A percentile compares a stretch with the other conserved stretches of the same genome.
phyloP scores from a whole-genome alignment of 2,329 filamentous ascomycete genomes.

The Grosmannia clavigera region DNA sequence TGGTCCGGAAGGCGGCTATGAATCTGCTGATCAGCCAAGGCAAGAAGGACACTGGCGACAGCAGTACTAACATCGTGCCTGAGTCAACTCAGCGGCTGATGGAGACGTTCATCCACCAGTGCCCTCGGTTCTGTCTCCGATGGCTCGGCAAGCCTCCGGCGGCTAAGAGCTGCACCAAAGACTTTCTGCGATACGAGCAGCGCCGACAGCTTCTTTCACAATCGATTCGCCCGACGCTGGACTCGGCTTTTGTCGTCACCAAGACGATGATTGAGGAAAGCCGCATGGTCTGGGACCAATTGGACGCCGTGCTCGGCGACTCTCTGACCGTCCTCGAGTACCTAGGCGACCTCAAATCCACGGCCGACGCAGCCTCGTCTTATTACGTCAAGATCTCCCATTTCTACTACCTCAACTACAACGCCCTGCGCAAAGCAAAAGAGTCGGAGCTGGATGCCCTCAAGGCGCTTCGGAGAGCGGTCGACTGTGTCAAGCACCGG shows the following conservation, averaged over 20 bases:
- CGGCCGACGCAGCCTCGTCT: slow-evolving; percentile 16
- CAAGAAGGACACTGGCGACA: not conserved
- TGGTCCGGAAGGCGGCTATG: slow-evolving; percentile 41
- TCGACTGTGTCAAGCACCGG: slow-evolving; percentile 47
- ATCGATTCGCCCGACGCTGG: slow-evolving; percentile 43
- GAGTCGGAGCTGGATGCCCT: slow-evolving; percentile 25
- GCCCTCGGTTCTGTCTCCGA: slow-evolving; percentile 46
- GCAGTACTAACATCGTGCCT: not conserved
- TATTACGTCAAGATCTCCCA: slow-evolving; percentile 58
- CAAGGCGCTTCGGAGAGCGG: slow-evolving; percentile 48
- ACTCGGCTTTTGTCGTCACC: slow-evolving; percentile 44
- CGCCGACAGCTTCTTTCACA: slow-evolving; percentile 39
- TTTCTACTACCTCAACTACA: slow-evolving; percentile 54
- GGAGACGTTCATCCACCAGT: slow-evolving; percentile 43
- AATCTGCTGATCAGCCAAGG: slow-evolving; percentile 26
- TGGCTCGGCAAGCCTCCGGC: slow-evolving; percentile 49
- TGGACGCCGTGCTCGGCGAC: slow-evolving; percentile 46
- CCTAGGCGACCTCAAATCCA: slow-evolving; percentile 27
- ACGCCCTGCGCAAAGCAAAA: slow-evolving; percentile 35
- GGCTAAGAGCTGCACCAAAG: slow-evolving; percentile 40
- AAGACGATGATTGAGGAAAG: slow-evolving; percentile 38
- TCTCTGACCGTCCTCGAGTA: slow-evolving; percentile 40
- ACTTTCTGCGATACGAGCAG: slow-evolving; percentile 48
- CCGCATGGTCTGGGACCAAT: slow-evolving; percentile 36
- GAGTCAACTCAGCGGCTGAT: slow-evolving; percentile 25